A percentile compares a stretch with the other conserved stretches of the same genome.
phyloP scores from a whole-genome alignment of 345 rosid species.

The Jatropha curcas region DNA sequence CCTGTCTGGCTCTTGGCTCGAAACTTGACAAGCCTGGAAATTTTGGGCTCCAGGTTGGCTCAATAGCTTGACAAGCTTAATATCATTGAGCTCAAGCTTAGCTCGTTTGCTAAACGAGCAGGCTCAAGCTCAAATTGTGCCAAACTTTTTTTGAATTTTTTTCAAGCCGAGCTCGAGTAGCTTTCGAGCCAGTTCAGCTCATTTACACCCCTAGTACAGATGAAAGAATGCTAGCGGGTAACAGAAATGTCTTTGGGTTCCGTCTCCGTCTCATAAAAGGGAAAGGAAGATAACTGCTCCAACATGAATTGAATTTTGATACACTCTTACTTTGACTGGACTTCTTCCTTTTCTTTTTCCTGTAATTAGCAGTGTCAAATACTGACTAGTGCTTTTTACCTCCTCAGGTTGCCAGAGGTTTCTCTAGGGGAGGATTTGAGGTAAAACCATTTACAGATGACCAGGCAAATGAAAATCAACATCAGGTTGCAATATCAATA shows the following conservation, averaged over 20 bases:
- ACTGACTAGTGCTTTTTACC: constrained; percentile 8
- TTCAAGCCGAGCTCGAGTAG: too few species aligned
- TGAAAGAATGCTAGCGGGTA: too few species aligned
- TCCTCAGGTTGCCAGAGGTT: constrained; percentile 79
- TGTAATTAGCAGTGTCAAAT: background rate
- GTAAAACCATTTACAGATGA: constrained; percentile 71
- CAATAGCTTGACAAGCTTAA: too few species aligned
- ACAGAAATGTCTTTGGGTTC: background rate
- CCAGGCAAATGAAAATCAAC: constrained; percentile 50
- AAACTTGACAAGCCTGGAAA: too few species aligned
- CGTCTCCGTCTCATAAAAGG: background rate
- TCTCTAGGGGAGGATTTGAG: constrained; percentile 77
- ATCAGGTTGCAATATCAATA: constrained; percentile 59
- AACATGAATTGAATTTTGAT: background rate
- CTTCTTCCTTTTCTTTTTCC: background rate
- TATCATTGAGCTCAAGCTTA: too few species aligned
- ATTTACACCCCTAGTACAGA: too few species aligned
- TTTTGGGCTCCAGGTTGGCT: too few species aligned
- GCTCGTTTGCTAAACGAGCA: too few species aligned
- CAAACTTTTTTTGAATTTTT: too few species aligned
- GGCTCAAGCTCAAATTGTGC: too few species aligned
- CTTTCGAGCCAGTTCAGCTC: too few species aligned
- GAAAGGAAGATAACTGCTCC: background rate
- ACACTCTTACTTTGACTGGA: background rate
- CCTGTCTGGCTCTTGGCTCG: too few species aligned